Percentiles rank a stretch among this genome's conserved stretches.
Evolutionary conservation across 495 filamentous ascomycete genomes (phyloP).

Genomic region (Xylaria cubensis): DNA sequence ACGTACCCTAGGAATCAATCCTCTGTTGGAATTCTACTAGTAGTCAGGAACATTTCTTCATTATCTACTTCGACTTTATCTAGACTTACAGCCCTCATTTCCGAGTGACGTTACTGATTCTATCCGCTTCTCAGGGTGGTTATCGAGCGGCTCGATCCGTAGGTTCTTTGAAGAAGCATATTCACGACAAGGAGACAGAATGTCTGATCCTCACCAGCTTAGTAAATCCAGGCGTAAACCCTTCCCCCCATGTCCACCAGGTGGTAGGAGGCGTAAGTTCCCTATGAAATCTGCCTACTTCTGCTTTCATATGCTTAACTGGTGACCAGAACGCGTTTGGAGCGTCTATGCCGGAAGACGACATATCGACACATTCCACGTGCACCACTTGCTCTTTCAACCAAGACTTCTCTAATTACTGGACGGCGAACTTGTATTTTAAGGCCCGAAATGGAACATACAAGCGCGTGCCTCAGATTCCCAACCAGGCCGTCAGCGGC

Average conservation of each 20-base stretch:
- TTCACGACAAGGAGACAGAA: not conserved
- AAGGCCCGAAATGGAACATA: constrained; percentile 44
- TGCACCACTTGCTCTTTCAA: constrained; percentile 38
- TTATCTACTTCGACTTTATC: not conserved
- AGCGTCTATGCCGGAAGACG: constrained; percentile 31
- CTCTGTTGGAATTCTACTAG: not conserved
- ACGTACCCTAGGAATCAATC: not conserved
- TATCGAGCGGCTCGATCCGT: constrained; percentile 42
- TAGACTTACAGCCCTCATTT: not conserved
- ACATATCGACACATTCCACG: constrained; percentile 31
- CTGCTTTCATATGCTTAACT: not conserved
- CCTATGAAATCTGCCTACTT: not conserved
- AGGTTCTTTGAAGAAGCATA: not conserved
- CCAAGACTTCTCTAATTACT: constrained; percentile 45
- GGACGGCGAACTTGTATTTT: constrained; percentile 47
- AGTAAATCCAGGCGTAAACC: constrained; percentile 35
- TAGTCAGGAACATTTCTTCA: not conserved
- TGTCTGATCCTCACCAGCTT: constrained; percentile 22
- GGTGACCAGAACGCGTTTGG: constrained; percentile 12
- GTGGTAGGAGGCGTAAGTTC: constrained; percentile 35
- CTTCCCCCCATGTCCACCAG: constrained; percentile 39
- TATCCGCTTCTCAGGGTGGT: constrained; percentile 24
- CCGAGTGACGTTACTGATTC: not conserved
- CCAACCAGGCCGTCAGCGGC: constrained; percentile 42
- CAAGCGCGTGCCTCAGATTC: constrained; percentile 48